These are phyloP conservation scores for Syzygium aromaticum DNA, from an alignment of 345 rosid species.

Conservation along the genomic window DNA sequence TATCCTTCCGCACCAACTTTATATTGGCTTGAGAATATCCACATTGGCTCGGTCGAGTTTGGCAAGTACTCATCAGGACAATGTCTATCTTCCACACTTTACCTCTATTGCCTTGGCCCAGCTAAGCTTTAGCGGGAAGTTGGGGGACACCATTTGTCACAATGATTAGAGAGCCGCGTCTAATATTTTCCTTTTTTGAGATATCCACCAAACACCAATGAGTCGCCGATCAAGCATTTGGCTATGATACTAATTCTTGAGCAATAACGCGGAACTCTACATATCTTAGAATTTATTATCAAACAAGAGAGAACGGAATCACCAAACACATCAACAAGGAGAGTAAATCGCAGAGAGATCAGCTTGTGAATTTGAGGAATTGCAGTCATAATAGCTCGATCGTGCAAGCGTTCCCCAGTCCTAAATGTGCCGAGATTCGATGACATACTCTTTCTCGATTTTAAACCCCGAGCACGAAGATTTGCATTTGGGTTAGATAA, in stretches of 20 bases:
- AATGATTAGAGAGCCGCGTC: not conserved
- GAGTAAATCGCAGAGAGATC: not conserved
- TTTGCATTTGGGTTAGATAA: not conserved
- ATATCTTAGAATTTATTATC: not conserved
- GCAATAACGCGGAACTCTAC: not conserved
- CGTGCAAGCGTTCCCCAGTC: not conserved
- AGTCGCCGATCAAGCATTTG: not conserved
- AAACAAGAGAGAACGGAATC: not conserved
- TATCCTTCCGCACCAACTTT: not conserved
- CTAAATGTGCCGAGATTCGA: not conserved
- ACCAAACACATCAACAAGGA: not conserved
- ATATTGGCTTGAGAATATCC: not conserved
- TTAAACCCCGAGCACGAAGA: not conserved
- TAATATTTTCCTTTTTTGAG: not conserved
- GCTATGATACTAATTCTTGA: not conserved
- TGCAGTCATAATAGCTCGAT: not conserved
- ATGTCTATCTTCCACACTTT: not conserved
- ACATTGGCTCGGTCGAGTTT: not conserved
- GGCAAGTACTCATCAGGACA: not conserved
- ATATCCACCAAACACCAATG: not conserved
- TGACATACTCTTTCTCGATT: not conserved
- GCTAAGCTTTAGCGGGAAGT: not conserved
- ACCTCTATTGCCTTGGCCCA: not conserved
- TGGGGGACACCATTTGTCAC: not conserved
- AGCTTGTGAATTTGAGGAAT: not conserved